Base-by-base conservation (phyloP, 208 protist genomes). In the Zelonia costaricensis region DNA sequence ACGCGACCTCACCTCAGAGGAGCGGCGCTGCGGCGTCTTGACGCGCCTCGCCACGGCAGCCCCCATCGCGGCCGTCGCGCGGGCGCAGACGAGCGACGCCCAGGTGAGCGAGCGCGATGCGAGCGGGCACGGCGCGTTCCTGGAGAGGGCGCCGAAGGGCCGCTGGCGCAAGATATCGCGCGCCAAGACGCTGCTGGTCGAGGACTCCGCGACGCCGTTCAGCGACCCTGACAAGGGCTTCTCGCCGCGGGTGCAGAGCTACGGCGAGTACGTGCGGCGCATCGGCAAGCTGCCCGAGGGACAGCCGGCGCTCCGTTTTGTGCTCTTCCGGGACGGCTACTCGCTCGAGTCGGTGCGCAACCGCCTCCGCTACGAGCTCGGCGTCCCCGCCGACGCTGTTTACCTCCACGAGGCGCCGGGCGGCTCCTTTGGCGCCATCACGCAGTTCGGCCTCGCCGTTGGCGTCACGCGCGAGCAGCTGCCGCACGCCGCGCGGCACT, bases 121-220 rank as follows among this genome's bases (percentile, higher is more conserved):
- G 4, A 12, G 25, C 30, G 84, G 76, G 1, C 36, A 15, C 40
- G 65, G 64, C 8, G 85, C 88, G 3, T 56, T 76, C 28, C 53
- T 94, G 16, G 60, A 79, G 54, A 75, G 58, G 28, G 46, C 54
- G 4, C 86, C 84, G 20, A 84, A 82, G 23, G 80, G 71, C 2
- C 65, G 77, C n/a, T 96, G 90, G 87, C 72, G 75, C 6, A 96
- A 96, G 62, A 67, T 96, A 13, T 79, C 76, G 0, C 79, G 85
- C 0, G 39, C 74, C 20, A 80, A 83, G 60, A 86, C 78, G 22
- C 20, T 91, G 7, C 69, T 90, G 20, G 60, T 93, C 6, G 86
- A 96, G 66, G 74, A 92, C 61, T 69, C 76, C 15, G 12, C 70
- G n/a, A 56, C 23, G 9, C 75, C 60, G 31, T 96, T 96, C 62